Base-by-base conservation (phyloP, 2,329 filamentous ascomycete genomes). In the Fusarium pininemorale region DNA sequence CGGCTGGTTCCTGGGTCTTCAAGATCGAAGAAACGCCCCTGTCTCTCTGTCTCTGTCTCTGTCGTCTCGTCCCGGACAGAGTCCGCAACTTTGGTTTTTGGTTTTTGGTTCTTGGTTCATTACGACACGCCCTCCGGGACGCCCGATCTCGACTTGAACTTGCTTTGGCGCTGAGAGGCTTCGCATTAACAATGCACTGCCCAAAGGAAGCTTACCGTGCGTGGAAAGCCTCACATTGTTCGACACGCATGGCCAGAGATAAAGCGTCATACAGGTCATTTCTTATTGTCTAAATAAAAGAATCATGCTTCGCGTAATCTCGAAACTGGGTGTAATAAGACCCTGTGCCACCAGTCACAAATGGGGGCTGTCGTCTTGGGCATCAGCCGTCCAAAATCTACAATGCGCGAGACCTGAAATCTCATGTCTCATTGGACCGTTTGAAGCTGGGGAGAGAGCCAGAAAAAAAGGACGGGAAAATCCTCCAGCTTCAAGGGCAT, bases 1-100 rank as follows among this genome's bases (percentile, higher is more conserved):
- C 70, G 70, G 71, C 66, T 73, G 67, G 72, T 74, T 74, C 72
- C 71, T 74, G 71, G 66, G 66, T 55, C 55, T 67, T 48, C 50
- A 28, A 72, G 70, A 73, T 71, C 70, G 56, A 59, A 59, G 32
- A 10, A 48, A 44, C 50, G 42, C 48, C 59, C 64, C 48, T 67
- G 64, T 26, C 55, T 26, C 55, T 35, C 32, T 16, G 32, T 35
- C 15, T 35, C 32, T 16, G 32, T 35, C 32, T 39, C 54, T 58
- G 54, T 66, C 48, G 39, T 66, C 37, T 42, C 26, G 53, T 56
- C 48, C 62, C 71, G 71, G 71, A 60, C 70, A 73, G 70, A 73
- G 61, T 73, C 71, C 71, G 70, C 66, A 70, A 53, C 50, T 42
- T 16, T 48, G 26, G 26, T 22, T 48, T 28, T 18, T 47, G 44